These are phyloP conservation scores for Phytophthora cajani DNA, from an alignment of 352 stramenopile genomes.

Conservation along the genomic window DNA sequence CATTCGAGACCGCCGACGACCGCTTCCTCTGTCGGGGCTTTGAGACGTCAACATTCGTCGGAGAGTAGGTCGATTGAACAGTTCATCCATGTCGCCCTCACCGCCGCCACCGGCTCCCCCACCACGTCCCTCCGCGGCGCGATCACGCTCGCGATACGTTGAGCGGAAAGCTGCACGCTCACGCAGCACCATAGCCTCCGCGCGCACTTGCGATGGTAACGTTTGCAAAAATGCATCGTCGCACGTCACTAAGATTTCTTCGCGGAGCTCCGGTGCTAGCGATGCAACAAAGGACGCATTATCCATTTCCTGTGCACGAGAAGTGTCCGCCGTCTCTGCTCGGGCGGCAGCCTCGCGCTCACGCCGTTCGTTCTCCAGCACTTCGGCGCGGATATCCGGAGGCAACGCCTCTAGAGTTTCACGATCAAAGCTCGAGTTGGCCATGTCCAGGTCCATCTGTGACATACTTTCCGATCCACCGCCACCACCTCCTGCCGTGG, in stretches of 20 bases:
- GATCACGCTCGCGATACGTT: constrained; percentile 60
- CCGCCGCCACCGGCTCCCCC: constrained; percentile 29
- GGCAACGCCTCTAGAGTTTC: constrained; percentile 97
- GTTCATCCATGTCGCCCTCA: constrained; percentile 60
- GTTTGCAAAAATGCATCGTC: constrained; percentile 96
- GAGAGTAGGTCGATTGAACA: constrained; percentile 80
- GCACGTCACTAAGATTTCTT: constrained; percentile 97
- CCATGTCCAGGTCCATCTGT: constrained; percentile 85
- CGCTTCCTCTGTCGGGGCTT: constrained; percentile 50
- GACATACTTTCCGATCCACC: constrained; percentile 68
- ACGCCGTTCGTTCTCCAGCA: constrained; percentile 96
- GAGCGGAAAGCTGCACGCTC: constrained; percentile 90
- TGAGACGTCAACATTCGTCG: constrained; percentile 85
- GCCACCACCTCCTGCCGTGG: constrained; percentile 32
- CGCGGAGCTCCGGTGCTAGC: constrained; percentile 93
- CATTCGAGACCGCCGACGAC: constrained; percentile 53
- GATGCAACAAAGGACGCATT: constrained; percentile 98
- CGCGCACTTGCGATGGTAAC: constrained; percentile 93
- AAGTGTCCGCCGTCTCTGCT: constrained; percentile 88
- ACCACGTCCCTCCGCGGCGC: constrained; percentile 32
- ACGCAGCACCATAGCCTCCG: constrained; percentile 95
- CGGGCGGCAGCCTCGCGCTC: constrained; percentile 86
- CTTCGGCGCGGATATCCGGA: constrained; percentile 96
- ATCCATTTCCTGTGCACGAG: constrained; percentile 98
- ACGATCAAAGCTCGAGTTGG: constrained; percentile 92